Conservation (phyloP, 495 filamentous ascomycete genomes). For the Bacidia gigantensis region DNA sequence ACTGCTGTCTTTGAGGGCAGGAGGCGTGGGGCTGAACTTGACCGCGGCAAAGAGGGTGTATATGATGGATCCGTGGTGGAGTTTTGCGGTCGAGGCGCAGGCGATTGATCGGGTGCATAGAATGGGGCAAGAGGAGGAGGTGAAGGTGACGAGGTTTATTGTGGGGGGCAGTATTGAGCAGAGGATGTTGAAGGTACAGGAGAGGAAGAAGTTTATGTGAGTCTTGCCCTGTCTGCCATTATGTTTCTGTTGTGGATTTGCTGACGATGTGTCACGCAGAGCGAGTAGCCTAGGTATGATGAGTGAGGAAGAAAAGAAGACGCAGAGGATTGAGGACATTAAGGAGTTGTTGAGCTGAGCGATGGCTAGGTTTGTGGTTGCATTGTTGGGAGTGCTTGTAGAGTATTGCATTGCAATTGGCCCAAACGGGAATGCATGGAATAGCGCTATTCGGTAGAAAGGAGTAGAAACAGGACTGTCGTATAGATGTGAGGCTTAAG, state of each 20-base stretch:
- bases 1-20: constrained; percentile 73
- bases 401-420: neutral
- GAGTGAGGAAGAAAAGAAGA: constrained; percentile 81
- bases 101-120: constrained; percentile 98
- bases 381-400: neutral
- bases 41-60: constrained; percentile 78
- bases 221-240: constrained; percentile 21
- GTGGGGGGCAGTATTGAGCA: constrained; percentile 85
- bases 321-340: constrained; percentile 86
- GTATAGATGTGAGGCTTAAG: too few species aligned
- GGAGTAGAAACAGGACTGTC: too few species aligned
- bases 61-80: constrained; percentile 99
- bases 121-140: constrained; percentile 85
- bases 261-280: constrained; percentile 31
- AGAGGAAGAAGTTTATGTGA: constrained; percentile 89
- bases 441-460: too few species aligned
- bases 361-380: neutral
- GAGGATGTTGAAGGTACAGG: constrained; percentile 86
- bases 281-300: constrained; percentile 88
- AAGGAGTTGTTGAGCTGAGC: constrained; percentile 69
- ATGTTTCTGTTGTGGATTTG: neutral
- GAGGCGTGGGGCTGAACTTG: constrained; percentile 87
- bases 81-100: constrained; percentile 89
- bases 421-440: too few species aligned
- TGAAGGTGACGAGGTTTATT: constrained; percentile 74